Conservation (phyloP, 805 yeast genomes). For the Myxozyma sirexii region DNA sequence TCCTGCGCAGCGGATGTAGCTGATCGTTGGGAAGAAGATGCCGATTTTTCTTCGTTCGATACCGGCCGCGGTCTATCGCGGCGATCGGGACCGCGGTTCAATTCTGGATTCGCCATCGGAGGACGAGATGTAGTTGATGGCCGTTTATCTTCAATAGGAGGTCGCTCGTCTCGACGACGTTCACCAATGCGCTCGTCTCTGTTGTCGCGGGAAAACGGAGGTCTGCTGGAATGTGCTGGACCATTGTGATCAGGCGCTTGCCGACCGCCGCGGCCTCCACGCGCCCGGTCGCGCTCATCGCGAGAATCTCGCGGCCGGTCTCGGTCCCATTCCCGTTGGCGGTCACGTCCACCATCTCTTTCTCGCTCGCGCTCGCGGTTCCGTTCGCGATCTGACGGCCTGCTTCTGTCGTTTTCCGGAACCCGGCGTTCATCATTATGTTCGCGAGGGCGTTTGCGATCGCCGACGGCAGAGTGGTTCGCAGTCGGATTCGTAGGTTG, state of each 20-base stretch:
- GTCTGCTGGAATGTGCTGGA: too few species aligned
- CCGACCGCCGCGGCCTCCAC: too few species aligned
- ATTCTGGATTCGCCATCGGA: background rate
- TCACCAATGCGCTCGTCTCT: background rate
- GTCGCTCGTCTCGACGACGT: background rate
- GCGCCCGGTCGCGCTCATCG: slow-evolving; percentile 1
- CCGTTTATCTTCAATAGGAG: background rate
- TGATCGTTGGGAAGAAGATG: background rate
- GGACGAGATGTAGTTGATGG: background rate
- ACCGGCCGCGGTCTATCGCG: background rate
- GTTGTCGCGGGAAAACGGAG: background rate
- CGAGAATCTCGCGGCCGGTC: background rate
- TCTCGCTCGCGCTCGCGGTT: slow-evolving; percentile 12
- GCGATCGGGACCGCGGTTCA: background rate
- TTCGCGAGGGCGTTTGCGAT: slow-evolving; percentile 19
- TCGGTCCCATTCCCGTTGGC: slow-evolving; percentile 12
- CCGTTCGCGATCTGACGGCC: background rate
- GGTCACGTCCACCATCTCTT: slow-evolving; percentile 17
- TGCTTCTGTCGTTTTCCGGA: slow-evolving; percentile 1
- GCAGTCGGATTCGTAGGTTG: background rate
- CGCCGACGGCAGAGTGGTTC: background rate
- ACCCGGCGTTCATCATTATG: slow-evolving; percentile 6
- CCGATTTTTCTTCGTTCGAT: background rate
- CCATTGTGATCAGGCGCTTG: too few species aligned
- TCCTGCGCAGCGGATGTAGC: background rate